A percentile compares a stretch with the other conserved stretches of the same genome.
Conservation (phyloP, 1,284 basidiomycete species). For the Cerrena zonata region DNA sequence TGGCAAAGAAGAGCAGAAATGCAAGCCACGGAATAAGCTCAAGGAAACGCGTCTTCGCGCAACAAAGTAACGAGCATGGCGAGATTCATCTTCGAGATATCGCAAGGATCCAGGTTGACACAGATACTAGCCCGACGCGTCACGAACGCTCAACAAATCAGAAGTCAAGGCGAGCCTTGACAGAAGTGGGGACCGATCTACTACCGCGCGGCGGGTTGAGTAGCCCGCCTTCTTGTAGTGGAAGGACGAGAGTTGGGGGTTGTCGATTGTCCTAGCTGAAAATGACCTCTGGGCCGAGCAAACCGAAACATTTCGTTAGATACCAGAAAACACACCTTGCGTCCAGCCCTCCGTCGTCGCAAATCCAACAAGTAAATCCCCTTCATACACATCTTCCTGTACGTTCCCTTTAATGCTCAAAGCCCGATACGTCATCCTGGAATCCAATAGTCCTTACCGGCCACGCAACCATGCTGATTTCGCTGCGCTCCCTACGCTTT, state of each 20-base stretch:
- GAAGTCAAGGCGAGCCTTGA: conserved; percentile 4
- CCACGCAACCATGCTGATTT: conserved; percentile 44
- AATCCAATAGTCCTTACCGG: conserved; percentile 12
- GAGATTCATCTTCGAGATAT: conserved; percentile 6
- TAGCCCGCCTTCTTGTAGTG: conserved; percentile 27
- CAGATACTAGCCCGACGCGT: conserved; percentile 20
- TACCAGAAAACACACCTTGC: conserved; percentile 5
- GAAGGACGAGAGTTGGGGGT: conserved; percentile 28
- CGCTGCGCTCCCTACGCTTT: conserved; percentile 45
- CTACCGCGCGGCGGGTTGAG: conserved; percentile 20
- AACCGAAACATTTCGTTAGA: conserved; percentile 10
- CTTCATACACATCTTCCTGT: conserved; percentile 18
- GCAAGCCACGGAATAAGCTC: conserved; percentile 6
- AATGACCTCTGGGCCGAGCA: conserved; percentile 12
- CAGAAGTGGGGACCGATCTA: conserved; percentile 20
- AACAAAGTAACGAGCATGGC: conserved; percentile 13
- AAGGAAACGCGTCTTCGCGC: conserved; percentile 19
- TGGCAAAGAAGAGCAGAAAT: conserved; percentile 15
- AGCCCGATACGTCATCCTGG: conserved; percentile 6
- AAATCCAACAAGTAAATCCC: neutral
- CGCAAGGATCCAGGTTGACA: conserved; percentile 15
- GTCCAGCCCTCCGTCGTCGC: neutral
- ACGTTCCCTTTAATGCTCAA: conserved; percentile 17
- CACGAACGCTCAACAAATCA: conserved; percentile 12
- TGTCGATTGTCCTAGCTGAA: conserved; percentile 10